Conservation (phyloP, 768 basidiomycete genomes). For the Mycena kentingensis region DNA sequence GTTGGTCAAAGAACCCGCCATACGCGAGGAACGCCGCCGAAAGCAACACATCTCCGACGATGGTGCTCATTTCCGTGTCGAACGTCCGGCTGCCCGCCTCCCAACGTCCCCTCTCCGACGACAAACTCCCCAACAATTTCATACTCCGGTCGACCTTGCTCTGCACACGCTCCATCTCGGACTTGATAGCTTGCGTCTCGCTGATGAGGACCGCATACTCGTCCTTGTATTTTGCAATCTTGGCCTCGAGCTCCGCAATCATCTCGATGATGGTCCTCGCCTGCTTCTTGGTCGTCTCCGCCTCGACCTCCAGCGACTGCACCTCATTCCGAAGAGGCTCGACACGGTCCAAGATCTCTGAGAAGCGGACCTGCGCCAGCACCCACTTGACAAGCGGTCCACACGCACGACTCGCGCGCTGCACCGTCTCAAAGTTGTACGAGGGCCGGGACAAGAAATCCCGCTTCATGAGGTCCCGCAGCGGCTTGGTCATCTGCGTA, state of each 20-base stretch:
- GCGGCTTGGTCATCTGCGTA: conserved; percentile 82
- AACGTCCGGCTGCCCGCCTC: conserved; percentile 93
- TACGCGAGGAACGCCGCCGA: conserved; percentile 97
- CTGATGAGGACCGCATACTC: conserved; percentile 97
- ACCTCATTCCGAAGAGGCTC: conserved; percentile 97
- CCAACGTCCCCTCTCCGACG: conserved; percentile 94
- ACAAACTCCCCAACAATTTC: conserved; percentile 90
- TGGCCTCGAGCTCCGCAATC: conserved; percentile 89
- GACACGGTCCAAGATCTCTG: conserved; percentile 95
- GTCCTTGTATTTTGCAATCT: conserved; percentile 92
- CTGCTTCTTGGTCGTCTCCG: conserved; percentile 93
- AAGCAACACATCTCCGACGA: conserved; percentile 93
- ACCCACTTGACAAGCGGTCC: conserved; percentile 99
- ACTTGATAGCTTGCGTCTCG: conserved; percentile 95
- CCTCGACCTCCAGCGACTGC: conserved; percentile 87
- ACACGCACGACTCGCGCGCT: conserved; percentile 94
- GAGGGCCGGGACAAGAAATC: conserved; percentile 90
- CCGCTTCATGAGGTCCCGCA: conserved; percentile 89
- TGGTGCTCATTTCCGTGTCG: conserved; percentile 97
- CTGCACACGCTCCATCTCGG: conserved; percentile 97
- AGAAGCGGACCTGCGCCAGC: conserved; percentile 94
- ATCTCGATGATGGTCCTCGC: conserved; percentile 87
- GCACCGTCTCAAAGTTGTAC: conserved; percentile 94
- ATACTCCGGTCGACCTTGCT: conserved; percentile 96
- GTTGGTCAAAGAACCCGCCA: conserved; percentile 97